Evolutionary conservation across 2,329 filamentous ascomycete species (phyloP).

Genomic region (Akanthomyces muscarius): DNA sequence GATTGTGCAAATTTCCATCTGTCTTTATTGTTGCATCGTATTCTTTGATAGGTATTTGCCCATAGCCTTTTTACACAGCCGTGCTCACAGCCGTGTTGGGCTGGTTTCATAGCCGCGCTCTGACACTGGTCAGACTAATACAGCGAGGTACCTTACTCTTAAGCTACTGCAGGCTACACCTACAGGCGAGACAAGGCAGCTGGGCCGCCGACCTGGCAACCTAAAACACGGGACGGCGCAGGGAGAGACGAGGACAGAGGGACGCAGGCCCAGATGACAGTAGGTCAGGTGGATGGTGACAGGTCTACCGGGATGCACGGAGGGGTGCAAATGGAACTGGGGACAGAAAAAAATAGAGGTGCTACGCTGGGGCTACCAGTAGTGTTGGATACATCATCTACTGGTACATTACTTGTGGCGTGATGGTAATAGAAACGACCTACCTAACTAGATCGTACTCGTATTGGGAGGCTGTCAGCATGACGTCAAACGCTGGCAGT

Average conservation of each 20-base stretch:
- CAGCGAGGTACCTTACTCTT: not conserved
- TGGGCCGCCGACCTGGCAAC: not conserved
- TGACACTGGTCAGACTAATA: not conserved
- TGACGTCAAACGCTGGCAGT: conserved; percentile 3
- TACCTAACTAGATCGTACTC: not conserved
- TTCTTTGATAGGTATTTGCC: not conserved
- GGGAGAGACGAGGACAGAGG: not conserved
- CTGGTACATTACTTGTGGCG: not conserved
- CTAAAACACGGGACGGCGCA: conserved; percentile 10
- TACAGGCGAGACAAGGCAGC: not conserved
- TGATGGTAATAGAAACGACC: not conserved
- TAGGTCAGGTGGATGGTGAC: not conserved
- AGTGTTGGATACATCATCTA: not conserved
- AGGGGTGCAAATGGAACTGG: not conserved
- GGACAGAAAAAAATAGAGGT: not conserved
- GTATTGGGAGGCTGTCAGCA: not conserved
- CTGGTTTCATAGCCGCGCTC: conserved; percentile 3
- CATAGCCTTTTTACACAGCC: not conserved
- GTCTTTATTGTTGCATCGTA: not conserved
- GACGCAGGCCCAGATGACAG: not conserved
- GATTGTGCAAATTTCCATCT: not conserved
- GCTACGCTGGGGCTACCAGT: not conserved
- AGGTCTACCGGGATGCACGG: no score
- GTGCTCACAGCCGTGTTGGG: not conserved
- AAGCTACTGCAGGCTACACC: not conserved